Evolutionary conservation across 2,329 filamentous ascomycete species (phyloP).

Genomic region (Elsinoe batatas): DNA sequence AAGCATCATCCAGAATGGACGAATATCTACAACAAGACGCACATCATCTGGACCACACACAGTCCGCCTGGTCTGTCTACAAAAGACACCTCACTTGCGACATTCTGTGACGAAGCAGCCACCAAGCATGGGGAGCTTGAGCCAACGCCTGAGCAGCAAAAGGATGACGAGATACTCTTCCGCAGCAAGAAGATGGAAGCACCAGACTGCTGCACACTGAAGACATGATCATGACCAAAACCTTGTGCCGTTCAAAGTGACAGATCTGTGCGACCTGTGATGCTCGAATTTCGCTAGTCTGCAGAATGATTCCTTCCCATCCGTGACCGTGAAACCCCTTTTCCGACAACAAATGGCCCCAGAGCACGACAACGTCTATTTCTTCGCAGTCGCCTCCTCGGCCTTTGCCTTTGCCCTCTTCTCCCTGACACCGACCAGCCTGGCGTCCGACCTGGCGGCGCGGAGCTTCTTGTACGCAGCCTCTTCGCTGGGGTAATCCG

Average conservation of each 20-base stretch:
- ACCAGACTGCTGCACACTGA: slow-evolving; percentile 6
- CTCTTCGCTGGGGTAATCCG: slow-evolving; percentile 60
- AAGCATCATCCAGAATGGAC: slow-evolving; percentile 71
- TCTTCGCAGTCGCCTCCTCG: slow-evolving; percentile 75
- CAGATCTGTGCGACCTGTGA: slow-evolving; percentile 7
- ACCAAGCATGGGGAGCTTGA: slow-evolving; percentile 20
- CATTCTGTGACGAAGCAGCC: slow-evolving; percentile 46
- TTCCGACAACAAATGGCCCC: neutral
- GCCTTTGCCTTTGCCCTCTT: slow-evolving; percentile 87
- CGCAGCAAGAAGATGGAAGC: slow-evolving; percentile 8
- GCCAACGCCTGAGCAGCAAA: slow-evolving; percentile 9
- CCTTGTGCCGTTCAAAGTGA: neutral
- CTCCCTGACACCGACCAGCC: slow-evolving; percentile 73
- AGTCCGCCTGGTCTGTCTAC: slow-evolving; percentile 53
- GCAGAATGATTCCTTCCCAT: slow-evolving; percentile 6
- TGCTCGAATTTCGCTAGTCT: slow-evolving; percentile 7
- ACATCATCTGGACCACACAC: slow-evolving; percentile 66
- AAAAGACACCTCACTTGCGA: slow-evolving; percentile 54
- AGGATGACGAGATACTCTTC: slow-evolving; percentile 6
- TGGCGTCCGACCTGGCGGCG: slow-evolving; percentile 71
- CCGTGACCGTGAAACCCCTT: slow-evolving; percentile 6
- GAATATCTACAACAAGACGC: slow-evolving; percentile 63
- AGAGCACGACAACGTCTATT: slow-evolving; percentile 44
- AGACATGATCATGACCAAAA: neutral
- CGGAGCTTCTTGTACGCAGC: slow-evolving; percentile 82